Base-by-base conservation (phyloP, 2,329 filamentous ascomycete genomes). In the Fusarium irregulare region DNA sequence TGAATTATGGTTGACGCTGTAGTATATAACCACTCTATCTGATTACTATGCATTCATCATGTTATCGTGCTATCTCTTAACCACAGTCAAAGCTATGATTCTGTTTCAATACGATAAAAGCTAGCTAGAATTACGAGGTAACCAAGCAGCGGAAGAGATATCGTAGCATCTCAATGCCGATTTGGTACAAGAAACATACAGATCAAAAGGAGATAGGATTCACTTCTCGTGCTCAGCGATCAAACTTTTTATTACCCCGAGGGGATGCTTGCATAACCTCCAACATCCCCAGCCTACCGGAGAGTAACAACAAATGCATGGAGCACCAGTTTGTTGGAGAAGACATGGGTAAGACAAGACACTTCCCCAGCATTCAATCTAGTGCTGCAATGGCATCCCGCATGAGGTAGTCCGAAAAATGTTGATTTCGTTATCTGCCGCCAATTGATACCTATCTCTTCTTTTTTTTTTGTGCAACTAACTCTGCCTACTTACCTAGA, bases 271-370 rank as follows among this genome's bases (percentile, higher is more conserved):
- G 47, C 25, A 32, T 25, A 42, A 37, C 32, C 56, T 64, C 53
- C 45, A 37, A 64, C 20, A 64, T 49, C 30, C 60, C 47, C 48
- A 46, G 47, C 13, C 34, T 37, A n/a, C 18, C 34, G n/a, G 21
- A 28, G 27, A 45, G 23, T 44, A 57, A 49, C 34, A 60, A 30
- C 28, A 25, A 30, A 54, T 42, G 27, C 21, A 66, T 59, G 51
- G 60, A 37, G 45, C 55, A 55, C 28, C 51, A 47, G 54, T 60
- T 53, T 64, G 45, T 60, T 64, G 51, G 63, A 65, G 63, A 55
- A 37, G 44, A 66, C 55, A 66, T 55, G 55, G 61, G 45, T 66
- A 45, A 46, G 42, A 61, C 23, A 49, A 45, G 16, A 64, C n/a
- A 51, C 42, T 66, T 65, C 46, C 61, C 63, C 54, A 49, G 48